Base-by-base conservation (phyloP, 768 basidiomycete genomes). In the Gloeostereum incarnatum region DNA sequence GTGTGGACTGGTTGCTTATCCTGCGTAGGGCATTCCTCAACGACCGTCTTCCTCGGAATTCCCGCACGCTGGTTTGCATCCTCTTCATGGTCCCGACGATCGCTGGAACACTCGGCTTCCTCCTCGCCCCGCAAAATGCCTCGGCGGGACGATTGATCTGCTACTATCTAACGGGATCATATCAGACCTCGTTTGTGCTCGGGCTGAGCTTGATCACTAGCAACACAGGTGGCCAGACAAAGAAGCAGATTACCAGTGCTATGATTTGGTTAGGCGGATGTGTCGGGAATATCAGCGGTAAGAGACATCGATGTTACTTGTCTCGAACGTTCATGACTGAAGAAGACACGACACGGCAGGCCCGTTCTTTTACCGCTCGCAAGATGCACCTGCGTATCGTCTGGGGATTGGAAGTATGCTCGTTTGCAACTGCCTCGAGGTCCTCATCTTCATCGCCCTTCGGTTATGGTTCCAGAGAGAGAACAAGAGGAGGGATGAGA, bases 211-310 rank as follows among this genome's bases (percentile, higher is more conserved):
- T 64, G 19, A 54, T 62, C 41, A 60, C 59, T 6, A 51, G 49
- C 16, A 64, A 64, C 45, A 51, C 50, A 1, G 59, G 50, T 10
- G 62, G 62, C 7, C 56, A 58, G 38, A 58, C 61, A 18, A 41
- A 45, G 22, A 45, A 42, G 23, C 38, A 40, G 31, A 8, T 41
- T 4, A 38, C 38, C 18, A 42, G 40, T 16, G 40, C 29, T 18
- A 22, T 40, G 20, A 45, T 45, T 13, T 45, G 34, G 31, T 8
- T 45, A 11, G 40, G 40, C n/a, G 40, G 25, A 16, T 44, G 43
- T 16, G 39, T 44, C 13, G 40, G 44, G 4, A 45, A 57, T 42
- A 56, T 56, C 24, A 35, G 35, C 35, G 41, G 35, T 36, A 10
- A 29, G 26, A 8, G 8, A 8, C 14, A 29, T 29, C 26, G 26